phyloP scores from a whole-genome alignment of 495 filamentous ascomycete genomes.

The Hypoxylon fragiforme region DNA sequence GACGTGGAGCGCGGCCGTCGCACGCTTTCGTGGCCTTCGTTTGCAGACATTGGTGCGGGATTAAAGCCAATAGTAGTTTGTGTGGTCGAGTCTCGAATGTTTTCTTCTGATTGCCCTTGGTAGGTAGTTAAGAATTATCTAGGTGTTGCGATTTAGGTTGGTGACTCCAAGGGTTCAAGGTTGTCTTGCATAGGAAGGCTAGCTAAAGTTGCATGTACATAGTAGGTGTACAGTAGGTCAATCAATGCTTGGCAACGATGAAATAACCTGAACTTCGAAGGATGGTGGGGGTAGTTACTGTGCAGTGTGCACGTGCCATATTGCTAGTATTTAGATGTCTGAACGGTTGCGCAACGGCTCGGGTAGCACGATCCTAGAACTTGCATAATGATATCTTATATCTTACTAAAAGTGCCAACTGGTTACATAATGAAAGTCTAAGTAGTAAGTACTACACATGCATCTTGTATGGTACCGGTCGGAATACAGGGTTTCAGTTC shows the following conservation, averaged over 20 bases:
- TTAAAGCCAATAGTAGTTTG: not conserved
- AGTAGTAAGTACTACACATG: too few species aligned
- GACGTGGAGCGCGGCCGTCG: constrained; percentile 51
- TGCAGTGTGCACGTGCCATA: constrained; percentile 28
- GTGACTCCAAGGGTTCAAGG: too few species aligned
- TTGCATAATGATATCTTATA: not conserved
- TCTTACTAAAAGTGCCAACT: too few species aligned
- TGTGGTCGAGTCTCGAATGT: not conserved
- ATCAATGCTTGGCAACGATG: constrained; percentile 10
- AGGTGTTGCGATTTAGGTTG: too few species aligned
- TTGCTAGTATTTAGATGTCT: too few species aligned
- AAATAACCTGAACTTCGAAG: not conserved
- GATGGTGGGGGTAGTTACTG: constrained; percentile 19
- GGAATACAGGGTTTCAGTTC: too few species aligned
- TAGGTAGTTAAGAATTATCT: too few species aligned
- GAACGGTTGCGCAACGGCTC: constrained; percentile 1
- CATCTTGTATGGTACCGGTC: too few species aligned
- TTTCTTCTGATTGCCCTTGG: too few species aligned
- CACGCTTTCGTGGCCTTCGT: constrained; percentile 36
- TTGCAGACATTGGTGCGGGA: constrained; percentile 30
- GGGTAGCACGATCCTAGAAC: not conserved
- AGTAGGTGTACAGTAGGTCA: not conserved
- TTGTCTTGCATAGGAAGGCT: too few species aligned
- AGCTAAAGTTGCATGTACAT: too few species aligned
- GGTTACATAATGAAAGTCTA: too few species aligned